These are phyloP conservation scores for Colletotrichum tabaci DNA, from an alignment of 2,329 filamentous ascomycete species.

Conservation along the genomic window DNA sequence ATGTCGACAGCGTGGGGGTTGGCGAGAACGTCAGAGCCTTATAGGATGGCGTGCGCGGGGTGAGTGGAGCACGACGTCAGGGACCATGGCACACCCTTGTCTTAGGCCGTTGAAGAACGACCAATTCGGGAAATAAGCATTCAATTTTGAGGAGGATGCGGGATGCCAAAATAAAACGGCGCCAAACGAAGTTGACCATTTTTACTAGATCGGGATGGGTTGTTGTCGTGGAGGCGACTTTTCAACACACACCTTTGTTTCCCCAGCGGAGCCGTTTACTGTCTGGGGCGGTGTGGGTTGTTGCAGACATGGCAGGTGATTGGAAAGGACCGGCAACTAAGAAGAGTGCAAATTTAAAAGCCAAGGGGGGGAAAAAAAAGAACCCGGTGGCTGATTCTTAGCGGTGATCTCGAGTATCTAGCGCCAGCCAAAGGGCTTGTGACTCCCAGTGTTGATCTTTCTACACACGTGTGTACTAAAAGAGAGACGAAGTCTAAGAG, in stretches of 20 bases:
- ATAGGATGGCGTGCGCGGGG: constrained; percentile 43
- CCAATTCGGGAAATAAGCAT: constrained; percentile 25
- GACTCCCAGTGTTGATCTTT: constrained; percentile 14
- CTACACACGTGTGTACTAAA: constrained; percentile 24
- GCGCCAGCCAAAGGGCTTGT: constrained; percentile 10
- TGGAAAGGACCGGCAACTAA: constrained; percentile 5
- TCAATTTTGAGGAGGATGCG: background rate
- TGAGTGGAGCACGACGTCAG: constrained; percentile 31
- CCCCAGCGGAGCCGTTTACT: background rate
- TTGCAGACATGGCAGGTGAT: background rate
- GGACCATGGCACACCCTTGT: constrained; percentile 41
- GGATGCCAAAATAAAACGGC: background rate
- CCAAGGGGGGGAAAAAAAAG: background rate
- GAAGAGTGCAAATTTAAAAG: constrained; percentile 2
- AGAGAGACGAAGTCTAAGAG: constrained; percentile 29
- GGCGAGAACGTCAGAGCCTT: constrained; percentile 40
- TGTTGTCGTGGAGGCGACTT: constrained; percentile 24
- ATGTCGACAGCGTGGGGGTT: constrained; percentile 37
- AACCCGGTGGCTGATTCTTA: constrained; percentile 9
- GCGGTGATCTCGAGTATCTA: constrained; percentile 3
- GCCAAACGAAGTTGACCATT: background rate
- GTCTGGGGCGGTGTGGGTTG: background rate
- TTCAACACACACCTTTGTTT: background rate
- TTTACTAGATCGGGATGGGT: background rate
- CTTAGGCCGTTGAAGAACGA: constrained; percentile 23